Evolutionary conservation across 2,329 filamentous ascomycete species (phyloP), one percentile per base, ranked within the genome.

Genomic region (Cladosporium sp.): DNA sequence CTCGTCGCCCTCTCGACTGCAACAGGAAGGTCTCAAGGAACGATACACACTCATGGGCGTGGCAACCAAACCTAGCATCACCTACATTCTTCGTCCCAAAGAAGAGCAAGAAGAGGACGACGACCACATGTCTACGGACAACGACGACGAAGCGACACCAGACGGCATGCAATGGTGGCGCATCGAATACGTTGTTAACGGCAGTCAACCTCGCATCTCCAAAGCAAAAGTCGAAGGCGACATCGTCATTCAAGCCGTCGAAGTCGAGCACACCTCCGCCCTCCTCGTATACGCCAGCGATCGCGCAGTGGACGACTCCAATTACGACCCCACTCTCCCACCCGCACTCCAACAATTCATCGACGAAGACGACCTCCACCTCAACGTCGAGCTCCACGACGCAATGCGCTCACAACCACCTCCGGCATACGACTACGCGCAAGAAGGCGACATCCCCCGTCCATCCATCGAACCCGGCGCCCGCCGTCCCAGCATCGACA

Each of bases 271-370:
- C 53, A 75, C 71, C 32, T 77, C 74, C 8, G 81, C 78, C 2
- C 68, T 87, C 1, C 75, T 87, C 9, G 78, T 87, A 2, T 87
- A 86, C 66, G 83, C 83, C 19, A 83, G 77, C 63, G 77, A 81
- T 3, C 66, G 66, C 17, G 69, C 69, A 20, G 57, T 64, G n/a
- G 61, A 64, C 15, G 32, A 40, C 22, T 52, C 61, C 1, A 56
- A 57, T 12, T 61, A 57, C 44, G 57, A 64, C 45, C 57, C 61
- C 19, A 47, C 54, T 6, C 60, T 70, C 10, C 63, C 65, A 9
- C 47, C 57, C 10, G 55, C 63, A 7, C 57, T 71, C 13, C 57
- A 62, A 20, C 52, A 62, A 4, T 70, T 71, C 58, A 60, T 70
- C 50, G 35, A 60, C 22, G 48, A 58, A 1, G 69, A 71, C 58